Evolutionary conservation across 2,329 filamentous ascomycete species (phyloP).

Genomic region (Knoxdaviesia capensis): DNA sequence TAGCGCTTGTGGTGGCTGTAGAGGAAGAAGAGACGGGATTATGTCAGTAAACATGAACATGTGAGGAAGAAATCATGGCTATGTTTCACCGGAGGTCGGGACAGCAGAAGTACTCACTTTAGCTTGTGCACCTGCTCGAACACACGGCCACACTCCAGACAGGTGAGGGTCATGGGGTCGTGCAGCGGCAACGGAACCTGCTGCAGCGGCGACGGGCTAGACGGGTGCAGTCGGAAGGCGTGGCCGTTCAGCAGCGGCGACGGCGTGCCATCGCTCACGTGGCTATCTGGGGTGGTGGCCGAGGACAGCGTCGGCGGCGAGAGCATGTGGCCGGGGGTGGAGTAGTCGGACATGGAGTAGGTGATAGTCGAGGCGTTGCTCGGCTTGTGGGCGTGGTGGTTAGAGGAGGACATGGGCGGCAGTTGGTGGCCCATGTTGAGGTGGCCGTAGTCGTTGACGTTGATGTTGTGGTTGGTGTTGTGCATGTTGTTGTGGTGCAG

Average conservation of each 20-base stretch:
- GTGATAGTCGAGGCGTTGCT: slow-evolving; percentile 6
- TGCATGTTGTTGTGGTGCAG: not conserved
- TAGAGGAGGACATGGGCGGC: not conserved
- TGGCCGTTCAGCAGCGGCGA: slow-evolving; percentile 19
- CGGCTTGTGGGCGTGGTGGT: slow-evolving; percentile 3
- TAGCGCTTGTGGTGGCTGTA: slow-evolving; percentile 39
- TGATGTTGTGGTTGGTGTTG: not conserved
- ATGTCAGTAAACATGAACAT: slow-evolving; percentile 2
- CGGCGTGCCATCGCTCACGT: slow-evolving; percentile 18
- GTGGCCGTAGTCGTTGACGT: slow-evolving; percentile 2
- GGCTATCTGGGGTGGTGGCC: slow-evolving; percentile 25
- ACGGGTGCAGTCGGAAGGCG: slow-evolving; percentile 13
- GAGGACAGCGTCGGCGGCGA: slow-evolving; percentile 19
- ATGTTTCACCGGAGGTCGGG: not conserved
- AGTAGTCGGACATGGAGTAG: slow-evolving; percentile 16
- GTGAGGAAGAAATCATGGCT: not conserved
- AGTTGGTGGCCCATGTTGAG: slow-evolving; percentile 2
- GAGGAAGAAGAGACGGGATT: slow-evolving; percentile 6
- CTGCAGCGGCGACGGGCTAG: slow-evolving; percentile 2
- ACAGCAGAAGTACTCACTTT: slow-evolving; percentile 20
- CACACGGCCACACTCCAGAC: slow-evolving; percentile 20
- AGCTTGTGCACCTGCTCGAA: slow-evolving; percentile 41
- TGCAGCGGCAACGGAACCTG: slow-evolving; percentile 4
- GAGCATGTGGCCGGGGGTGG: slow-evolving; percentile 19
- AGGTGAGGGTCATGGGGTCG: slow-evolving; percentile 10